Evolutionary conservation across 306 rosid genomes (phyloP).

Genomic region (Benincasa hispida): DNA sequence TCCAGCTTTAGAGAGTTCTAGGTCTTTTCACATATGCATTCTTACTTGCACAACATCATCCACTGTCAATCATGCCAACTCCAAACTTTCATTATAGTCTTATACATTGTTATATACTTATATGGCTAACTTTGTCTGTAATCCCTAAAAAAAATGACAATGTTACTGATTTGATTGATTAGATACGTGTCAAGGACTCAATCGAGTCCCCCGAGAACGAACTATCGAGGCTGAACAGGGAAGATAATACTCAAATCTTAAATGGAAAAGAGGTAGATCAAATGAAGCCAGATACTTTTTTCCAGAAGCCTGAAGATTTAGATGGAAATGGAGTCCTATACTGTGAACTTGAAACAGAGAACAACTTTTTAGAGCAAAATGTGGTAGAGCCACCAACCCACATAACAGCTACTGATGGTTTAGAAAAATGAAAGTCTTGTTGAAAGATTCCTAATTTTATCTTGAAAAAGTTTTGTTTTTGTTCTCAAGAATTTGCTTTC

Average conservation of each 20-base stretch:
- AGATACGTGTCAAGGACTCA: slow-evolving; percentile 69
- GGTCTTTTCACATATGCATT: too few relatives aligned
- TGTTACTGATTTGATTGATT: slow-evolving; percentile 14
- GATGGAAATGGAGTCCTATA: slow-evolving; percentile 44
- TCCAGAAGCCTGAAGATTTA: slow-evolving; percentile 21
- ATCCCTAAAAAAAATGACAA: neutral
- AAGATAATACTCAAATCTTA: slow-evolving; percentile 21
- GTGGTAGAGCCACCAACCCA: slow-evolving; percentile 5
- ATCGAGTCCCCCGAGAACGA: slow-evolving; percentile 24
- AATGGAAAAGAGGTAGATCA: slow-evolving; percentile 27
- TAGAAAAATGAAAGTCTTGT: neutral
- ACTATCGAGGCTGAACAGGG: slow-evolving; percentile 25
- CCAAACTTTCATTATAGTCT: neutral
- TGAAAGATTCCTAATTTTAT: neutral
- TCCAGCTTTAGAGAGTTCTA: too few relatives aligned
- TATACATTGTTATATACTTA: neutral
- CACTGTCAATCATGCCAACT: too few relatives aligned
- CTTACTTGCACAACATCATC: too few relatives aligned
- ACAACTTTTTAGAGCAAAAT: slow-evolving; percentile 11
- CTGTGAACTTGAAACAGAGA: slow-evolving; percentile 30
- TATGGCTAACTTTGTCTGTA: neutral
- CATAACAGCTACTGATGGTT: slow-evolving; percentile 4
- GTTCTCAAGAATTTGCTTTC: neutral
- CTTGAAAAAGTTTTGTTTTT: neutral
- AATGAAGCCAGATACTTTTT: slow-evolving; percentile 20